Percentiles rank a stretch among this genome's conserved stretches.
Evolutionary conservation across 1,284 basidiomycete genomes (phyloP).

Genomic region (Boletus sp.): DNA sequence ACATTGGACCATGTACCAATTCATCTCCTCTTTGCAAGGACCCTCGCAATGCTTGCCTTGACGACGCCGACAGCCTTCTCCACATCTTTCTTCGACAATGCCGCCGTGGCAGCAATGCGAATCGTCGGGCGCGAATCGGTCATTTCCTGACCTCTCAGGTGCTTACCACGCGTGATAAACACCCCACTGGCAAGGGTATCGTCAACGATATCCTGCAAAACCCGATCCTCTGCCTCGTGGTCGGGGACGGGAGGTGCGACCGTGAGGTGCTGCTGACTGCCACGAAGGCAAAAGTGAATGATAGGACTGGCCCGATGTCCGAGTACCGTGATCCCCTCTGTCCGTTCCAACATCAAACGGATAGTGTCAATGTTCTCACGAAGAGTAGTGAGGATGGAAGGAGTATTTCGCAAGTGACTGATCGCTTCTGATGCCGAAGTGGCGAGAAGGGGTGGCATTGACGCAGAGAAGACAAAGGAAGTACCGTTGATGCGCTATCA

Average conservation of each 20-base stretch:
- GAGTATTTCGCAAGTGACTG: conserved; percentile 68
- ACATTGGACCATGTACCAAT: not conserved
- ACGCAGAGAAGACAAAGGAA: conserved; percentile 94
- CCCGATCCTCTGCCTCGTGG: conserved; percentile 67
- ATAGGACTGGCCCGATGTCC: conserved; percentile 84
- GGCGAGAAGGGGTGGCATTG: conserved; percentile 87
- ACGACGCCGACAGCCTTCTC: conserved; percentile 82
- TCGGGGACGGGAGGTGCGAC: conserved; percentile 40
- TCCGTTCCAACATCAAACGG: conserved; percentile 72
- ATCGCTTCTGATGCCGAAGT: conserved; percentile 86
- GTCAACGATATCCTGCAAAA: conserved; percentile 87
- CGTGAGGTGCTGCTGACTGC: conserved; percentile 30
- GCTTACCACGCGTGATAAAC: conserved; percentile 77
- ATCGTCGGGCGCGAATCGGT: conserved; percentile 85
- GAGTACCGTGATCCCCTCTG: conserved; percentile 80
- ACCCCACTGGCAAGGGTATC: conserved; percentile 76
- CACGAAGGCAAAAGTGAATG: conserved; percentile 78
- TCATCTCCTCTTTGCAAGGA: conserved; percentile 49
- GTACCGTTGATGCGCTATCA: conserved; percentile 92
- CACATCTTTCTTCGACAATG: conserved; percentile 82
- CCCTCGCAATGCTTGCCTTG: conserved; percentile 73
- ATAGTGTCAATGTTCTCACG: conserved; percentile 80
- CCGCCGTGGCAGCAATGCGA: conserved; percentile 75
- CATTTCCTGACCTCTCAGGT: conserved; percentile 78
- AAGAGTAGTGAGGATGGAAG: conserved; percentile 70